Base-by-base conservation (phyloP, 495 filamentous ascomycete species). In the Aspergillus incahuasiensis region DNA sequence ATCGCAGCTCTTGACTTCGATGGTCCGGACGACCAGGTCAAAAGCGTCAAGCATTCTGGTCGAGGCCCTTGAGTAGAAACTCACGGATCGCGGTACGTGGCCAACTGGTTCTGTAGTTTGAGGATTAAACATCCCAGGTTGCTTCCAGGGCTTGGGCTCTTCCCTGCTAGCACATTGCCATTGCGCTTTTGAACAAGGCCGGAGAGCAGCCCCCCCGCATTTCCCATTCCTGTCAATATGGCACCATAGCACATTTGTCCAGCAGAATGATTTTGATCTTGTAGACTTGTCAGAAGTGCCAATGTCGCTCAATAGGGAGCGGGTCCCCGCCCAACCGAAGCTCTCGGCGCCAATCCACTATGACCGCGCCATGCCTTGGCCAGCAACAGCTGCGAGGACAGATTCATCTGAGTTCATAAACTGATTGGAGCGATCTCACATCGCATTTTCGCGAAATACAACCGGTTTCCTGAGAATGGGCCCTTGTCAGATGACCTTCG, bases 311-410 rank as follows among this genome's bases (percentile, higher is more conserved):
- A n/a, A n/a, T n/a, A n/a, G n/a, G 28, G 28, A 40, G 12, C 38
- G 40, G n/a, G 51, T 43, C 25, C 5, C 18, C 28, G 38, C 28
- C 39, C 13, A 34, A 22, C 22, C 19, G 50, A 44, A 21, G 40
- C 19, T 53, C 49, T 52, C 22, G 50, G 50, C 50, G 40, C 40
- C 50, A 44, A 53, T 41, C 50, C 50, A 44, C 39, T 20, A 20
- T 35, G 39, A 35, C 50, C 28, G 40, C 40, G 40, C 50, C 50
- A 32, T 32, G 21, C 21, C 45, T 48, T 48, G 30, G 46, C 18
- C 46, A 32, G 12, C 34, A 12, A 35, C 46, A 38, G 45, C 6
- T 2, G 6, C 12, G 30, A 3, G 24, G 15, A 13, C 21, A 35
- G 34, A 40, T 53, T 45, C 50, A 53, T 44, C 25, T n/a, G 18